These are phyloP conservation scores for Eremochloa ophiuroides DNA, from an alignment of 176 grass and related monocot species.

Conservation along the genomic window DNA sequence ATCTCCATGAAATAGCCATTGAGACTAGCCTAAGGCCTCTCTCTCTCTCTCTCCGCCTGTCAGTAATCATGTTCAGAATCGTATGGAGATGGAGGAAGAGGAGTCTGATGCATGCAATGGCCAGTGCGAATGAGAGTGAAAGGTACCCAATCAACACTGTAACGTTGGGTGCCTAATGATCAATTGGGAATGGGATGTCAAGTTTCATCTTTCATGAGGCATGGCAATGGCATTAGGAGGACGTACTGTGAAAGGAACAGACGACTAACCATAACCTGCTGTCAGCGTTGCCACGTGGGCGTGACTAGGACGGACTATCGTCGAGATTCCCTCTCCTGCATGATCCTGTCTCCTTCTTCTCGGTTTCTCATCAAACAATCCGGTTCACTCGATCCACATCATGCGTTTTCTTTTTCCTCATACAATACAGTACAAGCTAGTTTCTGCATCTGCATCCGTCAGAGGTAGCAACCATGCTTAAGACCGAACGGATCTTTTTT, in stretches of 20 bases:
- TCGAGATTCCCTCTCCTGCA: not conserved
- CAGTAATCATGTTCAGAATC: not conserved
- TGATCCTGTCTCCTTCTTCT: not conserved
- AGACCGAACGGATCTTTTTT: not conserved
- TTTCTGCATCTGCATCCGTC: not conserved
- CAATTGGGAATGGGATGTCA: not conserved
- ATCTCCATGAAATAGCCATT: too few species aligned
- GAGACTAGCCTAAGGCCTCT: too few species aligned
- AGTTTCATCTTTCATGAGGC: not conserved
- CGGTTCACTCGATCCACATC: not conserved
- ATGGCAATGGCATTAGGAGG: not conserved
- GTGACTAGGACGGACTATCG: constrained; percentile 26
- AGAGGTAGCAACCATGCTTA: not conserved
- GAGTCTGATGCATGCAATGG: not conserved
- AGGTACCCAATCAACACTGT: not conserved
- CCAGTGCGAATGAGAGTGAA: not conserved
- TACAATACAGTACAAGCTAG: not conserved
- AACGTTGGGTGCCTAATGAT: not conserved
- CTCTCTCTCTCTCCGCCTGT: not conserved
- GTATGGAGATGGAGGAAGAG: not conserved
- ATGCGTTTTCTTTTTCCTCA: not conserved
- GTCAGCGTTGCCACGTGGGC: constrained; percentile 35
- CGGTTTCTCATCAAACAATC: not conserved
- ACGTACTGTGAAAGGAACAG: not conserved
- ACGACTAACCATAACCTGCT: constrained; percentile 13